These are phyloP conservation scores for Agaricus sinodeliciosus DNA, from an alignment of 768 basidiomycete species.

Conservation along the genomic window DNA sequence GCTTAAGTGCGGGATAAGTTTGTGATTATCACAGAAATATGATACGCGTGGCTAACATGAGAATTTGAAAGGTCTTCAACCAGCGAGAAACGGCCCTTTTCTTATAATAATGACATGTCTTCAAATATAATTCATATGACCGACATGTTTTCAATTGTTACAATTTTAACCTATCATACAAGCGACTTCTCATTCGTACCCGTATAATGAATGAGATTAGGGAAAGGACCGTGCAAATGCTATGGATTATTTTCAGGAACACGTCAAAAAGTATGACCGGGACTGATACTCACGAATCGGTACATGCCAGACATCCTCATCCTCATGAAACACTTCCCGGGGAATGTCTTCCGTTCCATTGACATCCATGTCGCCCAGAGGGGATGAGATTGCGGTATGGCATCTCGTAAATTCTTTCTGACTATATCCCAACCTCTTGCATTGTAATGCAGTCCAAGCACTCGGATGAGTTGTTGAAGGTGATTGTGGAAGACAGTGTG, in stretches of 20 bases:
- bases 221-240: constrained; percentile 50
- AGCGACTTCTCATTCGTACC: constrained; percentile 24
- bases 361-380: constrained; percentile 46
- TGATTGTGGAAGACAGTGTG: constrained; percentile 56
- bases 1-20: no score
- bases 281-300: constrained; percentile 37
- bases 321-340: constrained; percentile 51
- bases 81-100: no score
- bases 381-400: constrained; percentile 40
- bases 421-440: constrained; percentile 49
- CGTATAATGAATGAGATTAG: constrained; percentile 46
- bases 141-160: neutral
- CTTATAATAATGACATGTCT: no score
- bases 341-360: constrained; percentile 38
- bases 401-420: constrained; percentile 32
- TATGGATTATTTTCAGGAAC: constrained; percentile 13
- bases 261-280: neutral
- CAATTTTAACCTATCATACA: neutral
- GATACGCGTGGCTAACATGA: no score
- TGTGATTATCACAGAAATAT: no score
- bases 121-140: no score
- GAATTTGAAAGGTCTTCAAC: no score
- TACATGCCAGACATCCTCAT: constrained; percentile 54
- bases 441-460: constrained; percentile 50
- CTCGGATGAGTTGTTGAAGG: constrained; percentile 51